Percentiles rank a stretch among this genome's conserved stretches.
phyloP scores from a whole-genome alignment of 257 asterid genomes.

The Capsicum rhomboideum region DNA sequence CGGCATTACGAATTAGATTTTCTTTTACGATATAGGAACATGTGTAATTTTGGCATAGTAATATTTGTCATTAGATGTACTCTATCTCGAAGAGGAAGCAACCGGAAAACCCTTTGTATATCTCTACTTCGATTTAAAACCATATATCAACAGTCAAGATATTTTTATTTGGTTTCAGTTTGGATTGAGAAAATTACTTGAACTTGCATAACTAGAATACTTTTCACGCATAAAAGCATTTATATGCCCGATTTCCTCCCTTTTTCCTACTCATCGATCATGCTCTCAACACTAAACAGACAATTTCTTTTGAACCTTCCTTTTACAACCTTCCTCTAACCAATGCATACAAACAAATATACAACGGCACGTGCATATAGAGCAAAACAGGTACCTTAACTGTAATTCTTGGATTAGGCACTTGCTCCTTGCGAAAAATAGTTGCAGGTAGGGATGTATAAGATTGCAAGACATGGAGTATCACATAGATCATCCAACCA shows the following conservation, averaged over 20 bases:
- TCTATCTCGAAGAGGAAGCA: background rate
- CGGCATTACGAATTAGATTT: background rate
- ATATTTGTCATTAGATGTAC: background rate
- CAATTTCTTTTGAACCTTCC: background rate
- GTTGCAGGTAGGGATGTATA: conserved; percentile 61
- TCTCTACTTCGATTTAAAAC: background rate
- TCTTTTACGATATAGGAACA: background rate
- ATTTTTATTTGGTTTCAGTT: background rate
- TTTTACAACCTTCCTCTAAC: background rate
- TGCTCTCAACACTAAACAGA: background rate
- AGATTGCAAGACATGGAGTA: conserved; percentile 75
- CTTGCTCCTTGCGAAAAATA: conserved; percentile 33
- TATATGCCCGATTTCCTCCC: background rate
- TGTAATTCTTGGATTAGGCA: conserved; percentile 29
- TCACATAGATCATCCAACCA: conserved; percentile 92
- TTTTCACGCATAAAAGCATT: background rate
- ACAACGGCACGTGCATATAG: background rate
- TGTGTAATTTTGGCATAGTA: background rate
- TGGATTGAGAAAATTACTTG: background rate
- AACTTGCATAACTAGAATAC: background rate
- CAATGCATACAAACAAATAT: background rate
- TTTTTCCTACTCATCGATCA: background rate
- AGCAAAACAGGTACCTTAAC: conserved; percentile 39
- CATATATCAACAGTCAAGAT: background rate
- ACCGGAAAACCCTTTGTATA: background rate